phyloP scores from a whole-genome alignment of 2,329 filamentous ascomycete species.

The Aspergillus sp. region DNA sequence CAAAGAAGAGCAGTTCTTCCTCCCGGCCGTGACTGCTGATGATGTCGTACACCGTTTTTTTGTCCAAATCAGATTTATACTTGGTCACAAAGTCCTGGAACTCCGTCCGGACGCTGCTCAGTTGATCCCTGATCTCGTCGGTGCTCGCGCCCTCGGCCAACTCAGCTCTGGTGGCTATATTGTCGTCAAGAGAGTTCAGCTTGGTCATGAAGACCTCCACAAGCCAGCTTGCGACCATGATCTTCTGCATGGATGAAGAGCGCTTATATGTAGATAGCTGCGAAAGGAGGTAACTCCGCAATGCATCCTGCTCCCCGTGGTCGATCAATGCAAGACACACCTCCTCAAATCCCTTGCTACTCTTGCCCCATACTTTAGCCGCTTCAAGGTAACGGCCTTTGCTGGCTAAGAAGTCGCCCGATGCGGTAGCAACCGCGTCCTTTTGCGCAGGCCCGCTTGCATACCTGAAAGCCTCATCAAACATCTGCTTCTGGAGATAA shows the following conservation, averaged over 20 bases:
- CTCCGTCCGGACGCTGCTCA: slow-evolving; percentile 62
- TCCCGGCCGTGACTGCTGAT: slow-evolving; percentile 93
- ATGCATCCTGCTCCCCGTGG: slow-evolving; percentile 76
- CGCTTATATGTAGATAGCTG: slow-evolving; percentile 78
- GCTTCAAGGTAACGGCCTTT: slow-evolving; percentile 79
- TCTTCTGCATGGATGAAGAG: slow-evolving; percentile 77
- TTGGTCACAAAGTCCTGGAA: slow-evolving; percentile 81
- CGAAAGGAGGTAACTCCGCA: slow-evolving; percentile 79
- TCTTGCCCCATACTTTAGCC: slow-evolving; percentile 82
- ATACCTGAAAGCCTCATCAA: slow-evolving; percentile 78
- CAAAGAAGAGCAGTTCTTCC: slow-evolving; percentile 84
- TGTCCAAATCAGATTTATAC: slow-evolving; percentile 79
- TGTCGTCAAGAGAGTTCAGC: slow-evolving; percentile 87
- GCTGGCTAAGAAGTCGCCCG: slow-evolving; percentile 74
- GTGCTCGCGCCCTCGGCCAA: slow-evolving; percentile 62
- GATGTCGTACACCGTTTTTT: slow-evolving; percentile 87
- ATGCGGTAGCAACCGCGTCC: slow-evolving; percentile 84
- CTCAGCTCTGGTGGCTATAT: slow-evolving; percentile 80
- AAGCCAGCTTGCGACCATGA: slow-evolving; percentile 93
- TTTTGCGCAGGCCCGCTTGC: slow-evolving; percentile 72
- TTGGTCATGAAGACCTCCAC: slow-evolving; percentile 97
- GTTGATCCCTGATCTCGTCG: slow-evolving; percentile 56
- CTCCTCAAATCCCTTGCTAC: slow-evolving; percentile 94
- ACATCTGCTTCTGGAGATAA: slow-evolving; percentile 76
- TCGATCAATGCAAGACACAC: slow-evolving; percentile 88